These are phyloP conservation scores for Phialemonium atrogriseum DNA, from an alignment of 2,329 filamentous ascomycete genomes.

Conservation along the genomic window DNA sequence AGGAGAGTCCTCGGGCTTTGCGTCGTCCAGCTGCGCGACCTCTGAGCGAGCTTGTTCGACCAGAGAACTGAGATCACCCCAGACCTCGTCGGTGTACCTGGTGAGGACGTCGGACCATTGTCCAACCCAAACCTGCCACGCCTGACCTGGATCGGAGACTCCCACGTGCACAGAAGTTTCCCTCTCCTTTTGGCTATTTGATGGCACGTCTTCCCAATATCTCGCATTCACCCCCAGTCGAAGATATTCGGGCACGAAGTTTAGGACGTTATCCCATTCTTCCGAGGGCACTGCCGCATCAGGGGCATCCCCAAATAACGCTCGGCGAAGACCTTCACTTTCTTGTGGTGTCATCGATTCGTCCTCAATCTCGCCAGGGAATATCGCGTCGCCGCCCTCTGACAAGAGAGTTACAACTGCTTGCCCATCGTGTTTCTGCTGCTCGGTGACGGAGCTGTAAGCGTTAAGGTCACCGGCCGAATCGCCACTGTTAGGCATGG, in stretches of 20 bases:
- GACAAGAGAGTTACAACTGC: slow-evolving; percentile 30
- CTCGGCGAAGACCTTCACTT: slow-evolving; percentile 23
- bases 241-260: slow-evolving; percentile 40
- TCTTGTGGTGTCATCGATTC: slow-evolving; percentile 20
- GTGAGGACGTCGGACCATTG: slow-evolving; percentile 50
- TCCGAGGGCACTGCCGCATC: slow-evolving; percentile 7
- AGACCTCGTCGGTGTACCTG: slow-evolving; percentile 57
- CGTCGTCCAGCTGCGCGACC: slow-evolving; percentile 32
- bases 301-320: slow-evolving; percentile 26
- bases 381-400: slow-evolving; percentile 12
- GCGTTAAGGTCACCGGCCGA: neutral
- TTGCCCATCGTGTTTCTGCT: slow-evolving; percentile 27
- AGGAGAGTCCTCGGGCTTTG: slow-evolving; percentile 12
- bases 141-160: slow-evolving; percentile 25
- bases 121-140: slow-evolving; percentile 37
- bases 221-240: slow-evolving; percentile 9
- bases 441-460: slow-evolving; percentile 20
- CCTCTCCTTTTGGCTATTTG: neutral
- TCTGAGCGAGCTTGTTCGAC: slow-evolving; percentile 49
- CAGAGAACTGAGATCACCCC: slow-evolving; percentile 53
- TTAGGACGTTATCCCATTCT: slow-evolving; percentile 38
- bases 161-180: slow-evolving; percentile 27
- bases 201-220: slow-evolving; percentile 4
- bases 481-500: neutral
- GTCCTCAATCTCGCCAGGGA: slow-evolving; percentile 16